These are phyloP conservation scores for Scleroderma bovista DNA, from an alignment of 768 basidiomycete species.

Conservation along the genomic window DNA sequence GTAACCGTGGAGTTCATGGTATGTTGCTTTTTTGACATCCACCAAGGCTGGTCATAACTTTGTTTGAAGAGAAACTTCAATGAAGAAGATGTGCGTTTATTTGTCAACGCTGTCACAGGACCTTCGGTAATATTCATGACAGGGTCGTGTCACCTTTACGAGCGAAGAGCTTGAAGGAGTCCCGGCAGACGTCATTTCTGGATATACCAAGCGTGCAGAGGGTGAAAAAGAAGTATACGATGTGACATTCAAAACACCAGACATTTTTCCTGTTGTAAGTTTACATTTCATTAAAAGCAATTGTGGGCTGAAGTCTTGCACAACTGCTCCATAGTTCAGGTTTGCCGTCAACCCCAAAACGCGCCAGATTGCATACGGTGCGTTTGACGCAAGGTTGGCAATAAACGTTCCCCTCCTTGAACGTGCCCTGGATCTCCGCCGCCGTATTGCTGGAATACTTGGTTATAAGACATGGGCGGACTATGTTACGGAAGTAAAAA, in stretches of 20 bases:
- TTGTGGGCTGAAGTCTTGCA: background rate
- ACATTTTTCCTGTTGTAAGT: conserved; percentile 71
- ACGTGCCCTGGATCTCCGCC: conserved; percentile 64
- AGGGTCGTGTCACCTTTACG: conserved; percentile 64
- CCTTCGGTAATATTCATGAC: background rate
- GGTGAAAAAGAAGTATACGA: conserved; percentile 57
- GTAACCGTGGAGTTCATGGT: conserved; percentile 77
- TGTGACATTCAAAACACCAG: conserved; percentile 77
- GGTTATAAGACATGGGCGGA: conserved; percentile 81
- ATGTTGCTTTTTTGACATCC: conserved; percentile 21
- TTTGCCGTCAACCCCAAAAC: conserved; percentile 67
- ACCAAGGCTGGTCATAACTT: background rate
- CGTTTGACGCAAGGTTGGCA: conserved; percentile 60
- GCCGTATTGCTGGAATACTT: conserved; percentile 60
- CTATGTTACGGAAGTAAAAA: conserved; percentile 79
- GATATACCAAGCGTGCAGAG: conserved; percentile 63
- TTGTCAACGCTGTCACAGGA: background rate
- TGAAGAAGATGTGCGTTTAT: conserved; percentile 63
- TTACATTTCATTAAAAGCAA: background rate
- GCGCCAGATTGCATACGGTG: conserved; percentile 59
- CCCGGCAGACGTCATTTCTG: conserved; percentile 71
- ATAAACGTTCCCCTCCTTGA: conserved; percentile 68
- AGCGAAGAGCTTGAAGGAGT: conserved; percentile 75
- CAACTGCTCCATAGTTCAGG: conserved; percentile 53
- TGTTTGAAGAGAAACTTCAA: conserved; percentile 74